Base-by-base conservation (phyloP, 208 protist species). In the Trypanosoma cruzi region DNA sequence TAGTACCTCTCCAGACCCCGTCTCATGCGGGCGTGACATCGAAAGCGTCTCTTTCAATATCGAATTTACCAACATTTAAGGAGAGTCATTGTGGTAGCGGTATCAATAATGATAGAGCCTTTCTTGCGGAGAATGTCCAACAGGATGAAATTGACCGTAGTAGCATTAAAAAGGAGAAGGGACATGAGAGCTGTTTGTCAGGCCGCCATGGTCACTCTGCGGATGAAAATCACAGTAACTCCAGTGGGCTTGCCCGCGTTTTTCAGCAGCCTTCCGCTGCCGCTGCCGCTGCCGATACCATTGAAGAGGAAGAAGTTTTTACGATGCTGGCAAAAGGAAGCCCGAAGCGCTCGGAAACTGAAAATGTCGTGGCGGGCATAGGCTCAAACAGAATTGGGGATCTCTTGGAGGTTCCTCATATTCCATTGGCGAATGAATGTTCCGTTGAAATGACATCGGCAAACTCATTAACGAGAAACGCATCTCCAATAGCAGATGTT, bases 301-400 rank as follows among this genome's bases (percentile, higher is more conserved):
- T 5, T 54, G 32, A 6, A 16, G 63, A 58, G 34, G 63, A 68
- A 14, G 63, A 68, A 1, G 7, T 58, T 55, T 68, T 34, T 26
- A 68, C 58, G 63, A 36, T 68, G 22, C 24, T 58, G 29, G 58
- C 44, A 40, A 68, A 48, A 36, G 22, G 6, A 24, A 68, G 49
- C 24, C 55, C 50, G 22, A 55, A 24, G 16, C 28, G 29, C 5
- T 55, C 61, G 2, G 22, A n/a, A 13, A 55, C 44, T 37, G n/a
- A 32, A 31, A 55, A 13, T 50, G 1, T 34, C 10, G 36, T 40
- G 36, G 61, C 22, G 4, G 26, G 0, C 18, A 20, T 40, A 40
- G 53, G 24, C 7, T 8, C n/a, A 20, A 32, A n/a, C 22, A 40
- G 4, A 11, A 3, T 31, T 24, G 24, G 18, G n/a, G 14, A 55